A percentile compares a stretch with the other conserved stretches of the same genome.
These are phyloP conservation scores for Beauveria caledonica DNA, from an alignment of 2,329 filamentous ascomycete species.

Conservation along the genomic window DNA sequence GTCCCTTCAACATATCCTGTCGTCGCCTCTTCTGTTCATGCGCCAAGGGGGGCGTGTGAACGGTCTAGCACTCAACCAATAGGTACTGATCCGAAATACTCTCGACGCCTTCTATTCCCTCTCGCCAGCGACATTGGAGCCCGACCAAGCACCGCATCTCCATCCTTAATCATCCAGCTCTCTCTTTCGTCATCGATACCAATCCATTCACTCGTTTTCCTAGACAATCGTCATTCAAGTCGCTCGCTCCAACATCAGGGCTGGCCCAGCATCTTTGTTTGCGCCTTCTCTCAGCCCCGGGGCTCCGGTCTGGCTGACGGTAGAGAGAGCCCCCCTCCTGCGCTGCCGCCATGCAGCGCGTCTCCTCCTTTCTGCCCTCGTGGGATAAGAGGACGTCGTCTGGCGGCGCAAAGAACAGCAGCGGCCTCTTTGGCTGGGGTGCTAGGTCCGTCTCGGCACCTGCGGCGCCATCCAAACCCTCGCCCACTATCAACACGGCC, in stretches of 20 bases:
- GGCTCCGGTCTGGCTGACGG: conserved; percentile 21
- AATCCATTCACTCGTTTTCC: not conserved
- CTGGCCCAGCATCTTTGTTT: not conserved
- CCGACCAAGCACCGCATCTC: not conserved
- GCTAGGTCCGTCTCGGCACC: conserved; percentile 37
- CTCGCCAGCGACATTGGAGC: not conserved
- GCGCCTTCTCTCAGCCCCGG: conserved; percentile 25
- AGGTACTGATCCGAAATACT: not conserved
- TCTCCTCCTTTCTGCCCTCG: conserved; percentile 36
- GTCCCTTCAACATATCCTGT: not conserved
- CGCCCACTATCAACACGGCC: conserved; percentile 27
- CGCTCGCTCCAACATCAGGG: not conserved
- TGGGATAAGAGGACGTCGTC: conserved; percentile 35
- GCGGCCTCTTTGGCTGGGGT: conserved; percentile 36
- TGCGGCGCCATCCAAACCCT: conserved; percentile 14
- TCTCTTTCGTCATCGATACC: not conserved
- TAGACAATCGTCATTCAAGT: too few species aligned
- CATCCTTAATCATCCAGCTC: not conserved
- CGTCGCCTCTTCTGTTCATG: conserved; percentile 7
- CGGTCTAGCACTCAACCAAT: not conserved
- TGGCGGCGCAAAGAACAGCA: conserved; percentile 20
- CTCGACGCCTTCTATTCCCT: not conserved
- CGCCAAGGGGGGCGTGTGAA: conserved; percentile 8
- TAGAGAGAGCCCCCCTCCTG: conserved; percentile 22
- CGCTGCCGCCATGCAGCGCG: conserved; percentile 33